A percentile compares a stretch with the other conserved stretches of the same genome.
Conservation (phyloP, 2,329 filamentous ascomycete genomes). For the Aspergillus hortae region DNA sequence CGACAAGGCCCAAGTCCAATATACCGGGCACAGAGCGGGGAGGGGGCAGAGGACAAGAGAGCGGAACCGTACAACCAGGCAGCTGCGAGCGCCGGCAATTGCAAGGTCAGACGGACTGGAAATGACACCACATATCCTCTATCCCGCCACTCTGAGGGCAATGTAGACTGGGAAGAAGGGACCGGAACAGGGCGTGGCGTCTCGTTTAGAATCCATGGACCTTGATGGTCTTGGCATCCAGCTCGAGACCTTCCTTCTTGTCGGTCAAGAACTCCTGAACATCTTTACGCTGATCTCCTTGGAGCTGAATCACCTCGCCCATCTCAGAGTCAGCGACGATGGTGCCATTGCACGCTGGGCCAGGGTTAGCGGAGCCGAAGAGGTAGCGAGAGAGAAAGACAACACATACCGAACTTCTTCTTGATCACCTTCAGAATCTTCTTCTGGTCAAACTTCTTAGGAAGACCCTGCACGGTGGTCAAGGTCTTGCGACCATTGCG, state of each 20-base stretch:
- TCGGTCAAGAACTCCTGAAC: conserved; percentile 95
- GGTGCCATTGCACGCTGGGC: conserved; percentile 95
- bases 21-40: conserved; percentile 24
- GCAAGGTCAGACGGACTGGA: conserved; percentile 23
- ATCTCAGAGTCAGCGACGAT: conserved; percentile 94
- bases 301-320: conserved; percentile 99
- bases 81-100: conserved; percentile 17
- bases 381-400: neutral
- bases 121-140: conserved; percentile 28
- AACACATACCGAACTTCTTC: conserved; percentile 85
- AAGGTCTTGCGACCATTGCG: conserved; percentile 99
- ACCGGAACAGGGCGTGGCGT: conserved; percentile 41
- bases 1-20: conserved; percentile 31
- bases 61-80: conserved; percentile 14
- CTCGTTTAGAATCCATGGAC: conserved; percentile 52
- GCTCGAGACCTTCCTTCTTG: conserved; percentile 90
- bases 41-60: conserved; percentile 22
- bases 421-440: conserved; percentile 99
- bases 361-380: conserved; percentile 16
- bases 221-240: conserved; percentile 97
- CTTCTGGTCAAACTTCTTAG: conserved; percentile 99
- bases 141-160: conserved; percentile 36
- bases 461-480: conserved; percentile 98
- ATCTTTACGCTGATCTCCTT: conserved; percentile 98
- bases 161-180: conserved; percentile 41